Evolutionary conservation across 2,329 filamentous ascomycete species (phyloP), one percentile per base, ranked within the genome.

Genomic region (Phoma sp.): DNA sequence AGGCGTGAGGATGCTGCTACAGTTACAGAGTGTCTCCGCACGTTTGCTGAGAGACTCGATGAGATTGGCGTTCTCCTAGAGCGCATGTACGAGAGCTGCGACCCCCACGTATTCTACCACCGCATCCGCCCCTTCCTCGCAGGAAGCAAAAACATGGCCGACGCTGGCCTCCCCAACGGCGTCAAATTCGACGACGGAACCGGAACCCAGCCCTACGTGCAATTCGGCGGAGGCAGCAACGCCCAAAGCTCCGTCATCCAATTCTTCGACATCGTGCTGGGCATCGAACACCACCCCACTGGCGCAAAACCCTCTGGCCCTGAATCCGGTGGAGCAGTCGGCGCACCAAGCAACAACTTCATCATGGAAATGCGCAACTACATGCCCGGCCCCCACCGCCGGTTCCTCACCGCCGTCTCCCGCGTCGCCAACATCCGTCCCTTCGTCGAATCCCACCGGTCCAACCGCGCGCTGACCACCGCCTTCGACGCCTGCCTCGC

Each of bases 211-310:
- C 79, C 83, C 4, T 96, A 92, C 72, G 87, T 89, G 23, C 91
- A 97, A 70, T 96, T 92, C 74, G 90, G 90, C 57, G 95, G 95
- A 33, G 95, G 95, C 25, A 97, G 92, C 77, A 98, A 99, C 69
- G 95, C 95, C 0, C 95, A 99, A 76, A 96, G 92, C 80, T 97
- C 93, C 53, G 80, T 98, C 55, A 95, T 99, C 58, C 95, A 99
- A 67, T 97, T 98, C 80, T 98, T 98, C 70, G 95, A 99, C 73
- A 87, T 98, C 42, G 87, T 91, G 1, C 85, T 99, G 2, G 92
- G 92, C 36, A 85, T 99, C 46, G 88, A 95, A 71, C 95, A 99
- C 75, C 87, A 90, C 7, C 92, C 93, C 0, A 98, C 95, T 0
- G 93, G 93, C 32, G 86, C 91, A 62, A 88, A 84, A 73, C 78